phyloP scores from a whole-genome alignment of 2,329 filamentous ascomycete species.

The Claviceps humidiphila region DNA sequence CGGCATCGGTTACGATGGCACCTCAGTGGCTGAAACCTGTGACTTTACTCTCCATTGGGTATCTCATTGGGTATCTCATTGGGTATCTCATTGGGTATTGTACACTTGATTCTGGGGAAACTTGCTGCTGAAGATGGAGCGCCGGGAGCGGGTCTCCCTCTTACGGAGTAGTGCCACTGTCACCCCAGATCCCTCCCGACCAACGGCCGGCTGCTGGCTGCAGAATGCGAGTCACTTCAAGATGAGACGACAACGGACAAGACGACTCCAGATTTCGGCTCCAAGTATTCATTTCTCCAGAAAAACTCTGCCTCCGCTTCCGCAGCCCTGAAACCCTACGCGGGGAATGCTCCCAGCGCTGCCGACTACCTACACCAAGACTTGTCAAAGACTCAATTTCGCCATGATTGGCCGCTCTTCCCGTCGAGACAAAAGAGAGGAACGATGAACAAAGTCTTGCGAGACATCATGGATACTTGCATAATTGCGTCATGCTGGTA shows the following conservation, averaged over 20 bases:
- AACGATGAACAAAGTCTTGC: no score
- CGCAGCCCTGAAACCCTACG: no score
- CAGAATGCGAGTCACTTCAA: not conserved
- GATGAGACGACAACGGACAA: not conserved
- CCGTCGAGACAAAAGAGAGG: no score
- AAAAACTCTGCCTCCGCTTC: not conserved
- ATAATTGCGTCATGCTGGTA: no score
- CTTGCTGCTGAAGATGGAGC: not conserved
- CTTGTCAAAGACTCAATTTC: no score
- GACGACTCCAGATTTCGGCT: not conserved
- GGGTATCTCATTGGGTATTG: no score
- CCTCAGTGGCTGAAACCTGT: constrained; percentile 4
- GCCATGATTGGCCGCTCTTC: no score
- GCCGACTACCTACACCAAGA: no score
- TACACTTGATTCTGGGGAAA: not conserved
- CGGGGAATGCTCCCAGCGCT: no score
- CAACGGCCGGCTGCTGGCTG: not conserved
- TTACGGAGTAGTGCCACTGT: not conserved
- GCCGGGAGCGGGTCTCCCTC: no score
- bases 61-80: not conserved
- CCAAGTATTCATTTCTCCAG: not conserved
- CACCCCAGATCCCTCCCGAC: not conserved
- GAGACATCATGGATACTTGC: no score
- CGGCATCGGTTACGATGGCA: constrained; percentile 6
- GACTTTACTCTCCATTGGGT: not conserved